Evolutionary conservation across 2,329 filamentous ascomycete species (phyloP), one percentile per base, ranked within the genome.

Genomic region (Colletotrichum lentis): DNA sequence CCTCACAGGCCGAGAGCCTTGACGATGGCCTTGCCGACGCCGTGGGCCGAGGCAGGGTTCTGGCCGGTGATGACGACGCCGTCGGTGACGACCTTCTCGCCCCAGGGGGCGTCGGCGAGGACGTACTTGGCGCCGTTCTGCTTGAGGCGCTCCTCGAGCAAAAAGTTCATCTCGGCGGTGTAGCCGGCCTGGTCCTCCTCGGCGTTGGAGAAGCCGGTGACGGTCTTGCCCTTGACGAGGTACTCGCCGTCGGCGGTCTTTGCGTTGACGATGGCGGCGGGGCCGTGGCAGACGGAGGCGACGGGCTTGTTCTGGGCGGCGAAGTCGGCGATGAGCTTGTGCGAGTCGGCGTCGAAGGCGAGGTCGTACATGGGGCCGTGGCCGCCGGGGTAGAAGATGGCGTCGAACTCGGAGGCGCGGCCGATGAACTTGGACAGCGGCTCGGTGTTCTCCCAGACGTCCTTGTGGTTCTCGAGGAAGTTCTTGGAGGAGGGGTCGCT

Each of bases 321-420:
- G 76, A 92, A 91, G 76, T 91, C 87, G 69, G 81, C 79, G 73
- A 90, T 87, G 43, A 92, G 78, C 69, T 83, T 79, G 71, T 88
- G 85, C 31, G 85, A 88, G n/a, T 81, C 80, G 22, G 79, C 70
- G 74, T 90, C 85, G 64, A 80, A 79, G 62, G 84, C 84, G 20
- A 92, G 85, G 75, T 92, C 90, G 77, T 85, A 91, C 87, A 92
- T 89, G 73, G 89, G 85, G 67, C 85, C 86, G 79, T 88, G 85
- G 59, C 86, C 86, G 70, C 86, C 86, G 1, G 85, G 85, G 78
- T 81, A 86, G 76, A 86, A 86, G 72, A 87, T 59, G 41, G 88
- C 90, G 71, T 87, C 90, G 73, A 88, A 92, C 70, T 91, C 87
- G 65, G 76, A 77, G 0, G 86, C 83, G 67, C 83, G 84, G 41